Base-by-base conservation (phyloP, 2,329 filamentous ascomycete species). In the Pseudogymnoascus sp. region DNA sequence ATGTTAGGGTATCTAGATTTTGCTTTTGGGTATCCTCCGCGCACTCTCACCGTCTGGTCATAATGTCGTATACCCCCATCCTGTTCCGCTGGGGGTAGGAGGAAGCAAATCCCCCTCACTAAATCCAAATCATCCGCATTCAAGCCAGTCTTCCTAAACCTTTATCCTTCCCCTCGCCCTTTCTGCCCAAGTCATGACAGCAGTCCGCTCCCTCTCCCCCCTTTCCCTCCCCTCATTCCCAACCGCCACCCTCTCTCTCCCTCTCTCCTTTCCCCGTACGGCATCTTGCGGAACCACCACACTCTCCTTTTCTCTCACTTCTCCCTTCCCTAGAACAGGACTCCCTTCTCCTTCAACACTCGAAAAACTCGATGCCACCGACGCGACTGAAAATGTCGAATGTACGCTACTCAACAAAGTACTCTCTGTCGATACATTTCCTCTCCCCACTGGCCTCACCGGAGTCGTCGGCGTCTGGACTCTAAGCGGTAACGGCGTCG, bases 401-500 rank as follows among this genome's bases (percentile, higher is more conserved):
- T 47, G 41, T 22, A 47, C 41, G 28, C 41, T 47, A 28, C 41
- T 47, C 41, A 47, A 28, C 41, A 47, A 8, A 2, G 64, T 64
- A 60, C 66, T 68, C 4, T 41, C 62, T 8, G 66, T 63, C 15
- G 62, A 65, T 25, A 41, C 58, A 41, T 60, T 66, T 28, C 62
- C 58, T 8, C 62, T 41, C 9, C 62, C 61, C 2, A 47, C 58
- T 18, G 60, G 61, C 11, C 62, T 62, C 4, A 63, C 64, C 7
- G 66, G 64, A 33, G 62, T 67, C 5, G 61, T 33, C 15, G 66
- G 65, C 7, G 64, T 65, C 28, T 64, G 60, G 5, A 57, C 62
- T 11, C 41, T 53, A 4, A 58, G 18, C 37, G 39, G 66, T 15
- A 57, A 11, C 35, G 38, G 67, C n/a, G 66, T 67, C 2, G 64